Base-by-base conservation (phyloP, 768 basidiomycete species). In the Austroboletus eburneus region DNA sequence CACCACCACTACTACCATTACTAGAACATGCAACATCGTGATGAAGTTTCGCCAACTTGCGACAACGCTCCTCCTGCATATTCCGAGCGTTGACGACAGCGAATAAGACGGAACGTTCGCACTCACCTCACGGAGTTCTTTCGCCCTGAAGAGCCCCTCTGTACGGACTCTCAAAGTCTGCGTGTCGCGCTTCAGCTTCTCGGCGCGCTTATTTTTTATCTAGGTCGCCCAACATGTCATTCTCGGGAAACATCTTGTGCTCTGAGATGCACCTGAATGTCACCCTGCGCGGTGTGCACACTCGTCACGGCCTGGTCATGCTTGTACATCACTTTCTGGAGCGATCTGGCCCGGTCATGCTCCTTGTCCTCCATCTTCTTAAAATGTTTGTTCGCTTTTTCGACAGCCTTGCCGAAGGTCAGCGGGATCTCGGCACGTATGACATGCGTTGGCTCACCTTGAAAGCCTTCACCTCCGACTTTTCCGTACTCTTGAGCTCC, bases 401-500 rank as follows among this genome's bases (percentile, higher is more conserved):
- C 66, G 18, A 64, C 67, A 4, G 61, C 64, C 78, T 80, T 57
- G 38, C 4, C 21, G 13, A 16, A 35, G 13, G 40, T 52, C 13
- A 33, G 40, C 20, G 34, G n/a, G 35, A 5, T 33, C 51, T 18
- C 25, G 20, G 18, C 10, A 20, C 9, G 32, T 12, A 33, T 16
- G 22, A 37, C 21, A 21, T 21, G 35, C 25, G 24, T 7, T 5
- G 17, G 39, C 62, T 49, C 23, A 77, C 80, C 69, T 81, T 83
- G 46, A 72, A 66, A 21, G 75, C 72, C 56, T 78, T 79, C 27
- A 66, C 57, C 45, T 78, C 70, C 13, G 64, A 61, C 68, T 83
- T 82, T 58, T 85, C 80, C 8, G 72, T 69, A 25, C 67, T 65
- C 17, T 66, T 63, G 25, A 85, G 66, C 40, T 81, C 77, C 57